These are phyloP conservation scores for Ophiostoma ips DNA, from an alignment of 2,329 filamentous ascomycete genomes.

Conservation along the genomic window DNA sequence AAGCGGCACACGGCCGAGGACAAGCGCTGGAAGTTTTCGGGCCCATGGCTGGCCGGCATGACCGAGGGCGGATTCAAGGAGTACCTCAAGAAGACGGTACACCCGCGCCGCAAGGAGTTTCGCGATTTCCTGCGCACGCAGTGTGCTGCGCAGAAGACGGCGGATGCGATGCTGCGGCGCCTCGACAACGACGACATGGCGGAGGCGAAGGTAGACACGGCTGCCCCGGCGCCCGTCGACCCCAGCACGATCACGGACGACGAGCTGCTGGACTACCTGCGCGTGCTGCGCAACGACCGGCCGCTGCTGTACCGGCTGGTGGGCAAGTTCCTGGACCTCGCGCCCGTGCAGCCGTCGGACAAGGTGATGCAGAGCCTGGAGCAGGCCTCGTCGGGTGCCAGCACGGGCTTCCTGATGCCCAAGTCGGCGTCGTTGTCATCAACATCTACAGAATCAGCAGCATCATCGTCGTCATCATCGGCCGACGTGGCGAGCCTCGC, in stretches of 20 bases:
- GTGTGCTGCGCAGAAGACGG: slow-evolving; percentile 32
- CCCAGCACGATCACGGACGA: slow-evolving; percentile 32
- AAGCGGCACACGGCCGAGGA: slow-evolving; percentile 24
- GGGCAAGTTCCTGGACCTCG: slow-evolving; percentile 48
- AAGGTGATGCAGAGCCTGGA: slow-evolving; percentile 9
- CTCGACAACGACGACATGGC: slow-evolving; percentile 18
- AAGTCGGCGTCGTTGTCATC: slow-evolving; percentile 13
- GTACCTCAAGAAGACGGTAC: slow-evolving; percentile 41
- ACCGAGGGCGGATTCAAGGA: slow-evolving; percentile 43
- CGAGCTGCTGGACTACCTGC: slow-evolving; percentile 38
- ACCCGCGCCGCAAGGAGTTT: slow-evolving; percentile 40
- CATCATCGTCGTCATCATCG: slow-evolving; percentile 17
- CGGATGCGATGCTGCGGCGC: slow-evolving; percentile 23
- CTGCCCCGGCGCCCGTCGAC: slow-evolving; percentile 15
- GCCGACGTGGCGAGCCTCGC: slow-evolving; percentile 4
- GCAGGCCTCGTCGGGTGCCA: slow-evolving; percentile 13
- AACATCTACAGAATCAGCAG: slow-evolving; percentile 15
- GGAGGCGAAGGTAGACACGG: slow-evolving; percentile 20
- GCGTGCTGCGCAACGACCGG: slow-evolving; percentile 37
- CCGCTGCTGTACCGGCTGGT: slow-evolving; percentile 38
- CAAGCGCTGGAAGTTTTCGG: slow-evolving; percentile 51
- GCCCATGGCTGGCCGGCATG: slow-evolving; percentile 53
- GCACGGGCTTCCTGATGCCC: slow-evolving; percentile 5
- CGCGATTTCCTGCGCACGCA: slow-evolving; percentile 35
- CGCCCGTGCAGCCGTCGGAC: slow-evolving; percentile 29